Evolutionary conservation across 1,139 yeast genomes (phyloP).

Genomic region (Magnusiomyces suaveolens): DNA sequence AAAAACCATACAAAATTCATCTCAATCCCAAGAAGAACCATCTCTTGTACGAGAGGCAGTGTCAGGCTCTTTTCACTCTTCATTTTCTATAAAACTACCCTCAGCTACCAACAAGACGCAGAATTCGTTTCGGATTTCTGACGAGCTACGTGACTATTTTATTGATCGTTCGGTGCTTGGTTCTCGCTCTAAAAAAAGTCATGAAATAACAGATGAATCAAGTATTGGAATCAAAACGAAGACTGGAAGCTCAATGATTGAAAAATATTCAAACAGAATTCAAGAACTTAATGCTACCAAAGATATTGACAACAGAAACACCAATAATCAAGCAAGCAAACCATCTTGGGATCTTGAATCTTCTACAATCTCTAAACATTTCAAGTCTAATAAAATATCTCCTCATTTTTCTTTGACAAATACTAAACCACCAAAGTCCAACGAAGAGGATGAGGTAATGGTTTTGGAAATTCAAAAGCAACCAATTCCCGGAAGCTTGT

Average conservation of each 20-base stretch:
- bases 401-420: not conserved
- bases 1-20: no score
- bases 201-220: not conserved
- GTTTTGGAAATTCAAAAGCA: constrained; percentile 2
- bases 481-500: no score
- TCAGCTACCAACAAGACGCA: not conserved
- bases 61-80: not conserved
- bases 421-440: not conserved
- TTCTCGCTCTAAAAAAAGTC: no score
- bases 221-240: not conserved
- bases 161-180: not conserved
- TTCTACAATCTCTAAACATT: not conserved
- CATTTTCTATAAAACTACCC: not conserved
- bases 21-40: no score
- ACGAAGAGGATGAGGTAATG: not conserved
- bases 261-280: not conserved
- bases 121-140: not conserved
- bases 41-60: no score
- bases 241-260: not conserved
- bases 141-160: not conserved
- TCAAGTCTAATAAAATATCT: not conserved
- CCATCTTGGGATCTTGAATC: not conserved
- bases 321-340: not conserved
- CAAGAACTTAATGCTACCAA: not conserved
- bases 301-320: not conserved